Percentiles rank a stretch among this genome's conserved stretches.
Evolutionary conservation across 345 rosid genomes (phyloP).

Genomic region (Cardamine chenopodiifolia): DNA sequence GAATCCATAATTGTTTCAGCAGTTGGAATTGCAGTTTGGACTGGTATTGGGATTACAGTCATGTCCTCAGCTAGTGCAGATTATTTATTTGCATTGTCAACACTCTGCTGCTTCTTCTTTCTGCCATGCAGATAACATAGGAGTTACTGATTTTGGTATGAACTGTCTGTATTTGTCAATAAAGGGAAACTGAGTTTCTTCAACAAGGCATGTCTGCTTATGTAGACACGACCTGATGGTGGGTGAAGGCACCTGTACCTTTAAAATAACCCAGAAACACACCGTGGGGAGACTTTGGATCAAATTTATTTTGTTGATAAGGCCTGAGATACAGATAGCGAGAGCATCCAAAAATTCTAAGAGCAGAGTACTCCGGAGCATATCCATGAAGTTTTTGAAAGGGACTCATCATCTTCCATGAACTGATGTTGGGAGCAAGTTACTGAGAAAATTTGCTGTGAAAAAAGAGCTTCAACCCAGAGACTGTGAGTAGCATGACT

Average conservation of each 20-base stretch:
- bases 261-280: not conserved
- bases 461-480: not conserved
- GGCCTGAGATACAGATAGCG: not conserved
- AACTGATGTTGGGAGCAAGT: not conserved
- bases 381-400: not conserved
- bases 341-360: not conserved
- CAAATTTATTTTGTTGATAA: not conserved
- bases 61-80: no score
- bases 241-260: not conserved
- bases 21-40: no score
- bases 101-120: no score
- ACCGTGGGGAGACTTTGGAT: not conserved
- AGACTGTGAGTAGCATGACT: not conserved
- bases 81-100: no score
- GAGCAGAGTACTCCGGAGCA: accelerated
- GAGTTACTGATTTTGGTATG: no score
- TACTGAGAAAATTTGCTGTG: not conserved
- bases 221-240: not conserved
- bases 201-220: not conserved
- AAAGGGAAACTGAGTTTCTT: not conserved
- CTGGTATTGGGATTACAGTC: no score
- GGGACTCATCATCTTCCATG: not conserved
- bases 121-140: no score
- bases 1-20: no score
- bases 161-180: no score